Base-by-base conservation (phyloP, 1,139 yeast species). In the Meyerozyma athensensis region DNA sequence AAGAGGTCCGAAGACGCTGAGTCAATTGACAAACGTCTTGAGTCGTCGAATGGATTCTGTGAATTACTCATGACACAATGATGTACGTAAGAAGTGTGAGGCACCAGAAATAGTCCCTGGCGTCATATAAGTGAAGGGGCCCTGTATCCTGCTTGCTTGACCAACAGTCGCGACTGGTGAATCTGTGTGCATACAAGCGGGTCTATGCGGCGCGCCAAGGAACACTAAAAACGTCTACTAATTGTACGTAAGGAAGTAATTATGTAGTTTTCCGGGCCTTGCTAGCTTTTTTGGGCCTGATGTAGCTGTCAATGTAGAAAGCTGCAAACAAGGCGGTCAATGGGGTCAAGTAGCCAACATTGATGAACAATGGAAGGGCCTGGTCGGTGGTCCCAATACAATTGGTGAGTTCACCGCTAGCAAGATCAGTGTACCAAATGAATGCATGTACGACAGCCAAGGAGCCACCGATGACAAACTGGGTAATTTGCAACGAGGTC, bases 401-500 rank as follows among this genome's bases (percentile, higher is more conserved):
- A 42, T 74, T 68, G 39, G 67, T 65, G 52, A 69, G 71, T 14
- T 52, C 51, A 26, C 68, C 69, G 22, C 70, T 66, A 28, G 65
- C 45, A 16, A 73, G 61, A 54, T 81, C 82, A 44, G 73, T 71
- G 54, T 77, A 79, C 58, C 72, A 70, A 39, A 82, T 69, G 53
- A 81, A 81, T 37, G 81, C 59, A 56, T 82, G 89, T 43, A 75
- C 59, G 19, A 78, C 57, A 7, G 86, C 89, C 46, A 81, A 64
- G 6, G 81, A 70, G 19, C 90, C 90, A 16, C 92, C 92, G 39
- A 79, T 56, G 12, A 82, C 65, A 54, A 82, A 83, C 59, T 82
- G 92, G 35, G 77, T 66, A 50, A 82, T 83, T 59, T 82, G 90
- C 61, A 83, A 67, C 6, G 83, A 66, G 13, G 92, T 82, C 49